phyloP scores from a whole-genome alignment of 169 alveolate species.

The Eimeria praecox region DNA sequence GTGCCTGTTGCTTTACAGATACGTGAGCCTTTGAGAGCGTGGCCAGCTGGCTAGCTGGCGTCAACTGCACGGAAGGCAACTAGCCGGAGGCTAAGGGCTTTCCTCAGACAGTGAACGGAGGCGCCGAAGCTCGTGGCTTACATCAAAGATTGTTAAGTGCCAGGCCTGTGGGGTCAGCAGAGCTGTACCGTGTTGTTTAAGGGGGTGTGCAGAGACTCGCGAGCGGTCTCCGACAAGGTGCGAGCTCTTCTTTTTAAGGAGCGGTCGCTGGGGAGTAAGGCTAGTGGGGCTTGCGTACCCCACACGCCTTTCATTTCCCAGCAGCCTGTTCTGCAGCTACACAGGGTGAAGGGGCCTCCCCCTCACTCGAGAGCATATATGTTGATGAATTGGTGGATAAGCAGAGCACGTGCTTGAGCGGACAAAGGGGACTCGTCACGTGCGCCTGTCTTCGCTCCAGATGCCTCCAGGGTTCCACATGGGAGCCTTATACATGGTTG shows the following conservation, averaged over 20 bases:
- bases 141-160: background rate
- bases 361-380: background rate
- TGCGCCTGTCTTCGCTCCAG: slow-evolving; percentile 17
- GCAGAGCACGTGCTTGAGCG: slow-evolving; percentile 23
- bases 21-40: background rate
- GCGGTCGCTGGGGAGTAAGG: background rate
- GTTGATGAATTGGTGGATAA: background rate
- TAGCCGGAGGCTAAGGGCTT: background rate
- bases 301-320: background rate
- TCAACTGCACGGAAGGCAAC: background rate
- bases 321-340: slow-evolving; percentile 30
- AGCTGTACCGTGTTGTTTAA: slow-evolving; percentile 9
- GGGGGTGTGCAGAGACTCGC: slow-evolving; percentile 2
- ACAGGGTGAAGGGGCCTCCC: background rate
- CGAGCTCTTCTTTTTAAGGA: slow-evolving; percentile 38
- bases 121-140: slow-evolving; percentile 13
- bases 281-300: background rate
- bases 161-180: slow-evolving; percentile 19
- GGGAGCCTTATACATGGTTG: background rate
- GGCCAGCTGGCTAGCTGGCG: slow-evolving; percentile 10
- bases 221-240: background rate
- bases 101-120: slow-evolving; percentile 11
- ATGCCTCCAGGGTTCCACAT: background rate
- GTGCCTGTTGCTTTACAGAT: background rate
- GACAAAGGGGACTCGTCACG: slow-evolving; percentile 21